Evolutionary conservation across 345 rosid species (phyloP).

Genomic region (Camelina laxa): DNA sequence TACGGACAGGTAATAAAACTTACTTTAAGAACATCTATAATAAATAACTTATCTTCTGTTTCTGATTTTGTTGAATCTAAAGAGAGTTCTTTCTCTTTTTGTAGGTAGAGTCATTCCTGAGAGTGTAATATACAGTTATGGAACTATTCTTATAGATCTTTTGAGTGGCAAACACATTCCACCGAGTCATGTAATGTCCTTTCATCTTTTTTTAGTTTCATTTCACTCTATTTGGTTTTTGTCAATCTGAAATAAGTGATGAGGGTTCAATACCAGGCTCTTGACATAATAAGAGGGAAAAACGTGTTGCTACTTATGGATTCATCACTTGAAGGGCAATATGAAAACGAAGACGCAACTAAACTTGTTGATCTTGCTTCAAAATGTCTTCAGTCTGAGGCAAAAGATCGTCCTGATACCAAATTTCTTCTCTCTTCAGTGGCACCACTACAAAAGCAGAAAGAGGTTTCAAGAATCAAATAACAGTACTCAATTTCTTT

Average conservation of each 20-base stretch:
- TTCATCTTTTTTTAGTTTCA: neutral
- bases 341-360: conserved; percentile 22
- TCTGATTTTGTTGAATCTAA: neutral
- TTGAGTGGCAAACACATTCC: neutral
- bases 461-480: conserved; percentile 31
- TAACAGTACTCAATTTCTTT: neutral
- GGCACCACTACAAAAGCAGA: conserved; percentile 29
- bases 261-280: conserved; percentile 28
- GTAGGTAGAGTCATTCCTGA: neutral
- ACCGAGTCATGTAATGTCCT: neutral
- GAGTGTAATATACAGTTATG: neutral
- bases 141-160: neutral
- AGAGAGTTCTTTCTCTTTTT: neutral
- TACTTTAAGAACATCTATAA: neutral
- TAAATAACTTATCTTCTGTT: neutral
- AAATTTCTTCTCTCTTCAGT: conserved; percentile 24
- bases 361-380: conserved; percentile 37
- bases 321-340: conserved; percentile 41
- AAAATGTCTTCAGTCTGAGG: conserved; percentile 34
- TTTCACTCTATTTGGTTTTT: neutral
- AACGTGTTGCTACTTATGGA: conserved; percentile 36
- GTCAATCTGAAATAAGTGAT: too few relatives aligned
- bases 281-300: conserved; percentile 32
- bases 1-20: neutral
- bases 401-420: conserved; percentile 29